These are phyloP conservation scores for Penicillium thymicola DNA, from an alignment of 2,329 filamentous ascomycete species.

Conservation along the genomic window DNA sequence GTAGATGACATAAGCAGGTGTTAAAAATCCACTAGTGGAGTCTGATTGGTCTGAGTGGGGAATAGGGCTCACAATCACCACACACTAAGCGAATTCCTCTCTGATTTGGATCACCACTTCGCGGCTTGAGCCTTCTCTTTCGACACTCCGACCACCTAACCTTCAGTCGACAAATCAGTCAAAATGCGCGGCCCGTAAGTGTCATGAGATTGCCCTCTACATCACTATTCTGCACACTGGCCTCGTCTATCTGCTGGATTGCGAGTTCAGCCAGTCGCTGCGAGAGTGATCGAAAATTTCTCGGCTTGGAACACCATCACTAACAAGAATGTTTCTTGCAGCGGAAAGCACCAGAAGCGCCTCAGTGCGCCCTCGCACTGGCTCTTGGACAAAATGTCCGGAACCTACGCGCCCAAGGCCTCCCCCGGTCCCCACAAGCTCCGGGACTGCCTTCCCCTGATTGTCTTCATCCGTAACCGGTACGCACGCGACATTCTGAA, in stretches of 20 bases:
- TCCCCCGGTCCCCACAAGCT: conserved; percentile 96
- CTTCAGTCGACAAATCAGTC: conserved; percentile 42
- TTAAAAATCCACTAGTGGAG: neutral
- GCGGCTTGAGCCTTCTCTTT: conserved; percentile 14
- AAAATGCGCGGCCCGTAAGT: conserved; percentile 60
- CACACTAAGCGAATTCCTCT: conserved; percentile 32
- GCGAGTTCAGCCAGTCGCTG: conserved; percentile 5
- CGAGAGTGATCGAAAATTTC: conserved; percentile 8
- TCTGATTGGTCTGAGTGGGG: conserved; percentile 27
- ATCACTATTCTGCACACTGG: conserved; percentile 4
- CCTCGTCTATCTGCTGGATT: neutral
- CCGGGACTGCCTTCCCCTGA: conserved; percentile 96
- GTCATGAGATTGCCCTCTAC: conserved; percentile 13
- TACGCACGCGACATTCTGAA: conserved; percentile 32
- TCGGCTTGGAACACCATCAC: conserved; percentile 11
- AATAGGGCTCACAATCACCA: conserved; percentile 32
- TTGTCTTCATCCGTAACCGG: conserved; percentile 90
- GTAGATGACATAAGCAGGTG: neutral
- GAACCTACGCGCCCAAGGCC: conserved; percentile 69
- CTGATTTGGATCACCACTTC: conserved; percentile 21
- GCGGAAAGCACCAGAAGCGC: conserved; percentile 99
- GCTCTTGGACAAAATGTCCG: conserved; percentile 99
- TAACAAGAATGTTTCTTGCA: conserved; percentile 44
- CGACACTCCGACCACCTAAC: conserved; percentile 38
- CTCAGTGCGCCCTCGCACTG: conserved; percentile 98